Evolutionary conservation across 1,284 basidiomycete species (phyloP), one percentile per base, ranked within the genome.

Genomic region (Meira miltonrushii): DNA sequence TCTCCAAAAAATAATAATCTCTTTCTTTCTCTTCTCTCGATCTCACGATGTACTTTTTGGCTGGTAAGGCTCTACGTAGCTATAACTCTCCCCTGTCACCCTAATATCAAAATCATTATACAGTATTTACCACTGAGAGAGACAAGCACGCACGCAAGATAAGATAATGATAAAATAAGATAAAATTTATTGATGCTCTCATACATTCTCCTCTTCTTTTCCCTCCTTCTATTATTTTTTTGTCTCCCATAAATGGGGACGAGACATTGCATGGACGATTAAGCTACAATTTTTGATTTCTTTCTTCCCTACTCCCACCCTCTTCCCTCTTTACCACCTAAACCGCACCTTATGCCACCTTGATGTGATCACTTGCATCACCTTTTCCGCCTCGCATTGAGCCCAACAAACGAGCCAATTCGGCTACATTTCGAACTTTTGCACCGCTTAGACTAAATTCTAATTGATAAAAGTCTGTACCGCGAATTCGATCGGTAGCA

Each of bases 391-490:
- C 25, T 13, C 46, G 46, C 25, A 25, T 23, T 15, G 25, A n/a
- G 13, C 46, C 46, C 13, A 48, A 23, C 12, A 53, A 33, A 13
- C 28, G 17, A 15, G 50, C 37, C 37, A 53, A 41, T 41, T 53
- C 50, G 17, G 37, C 39, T 2, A 53, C 50, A 25, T 41, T 41
- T 28, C 50, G 50, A n/a, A 53, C 50, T 28, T 53, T 53, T n/a
- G 50, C 50, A 13, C 50, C 50, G 15, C 38, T 39, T 13, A 53
- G 37, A 15, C 38, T 39, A 53, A 53, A 53, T 39, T 53, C 39
- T 13, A 53, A 33, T 25, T 53, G 38, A 25, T 53, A 53, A 38
- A 53, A 53, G 28, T 53, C 50, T 13, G 38, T 39, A 25, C 46
- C 46, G 5, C 46, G 13, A 48, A 48, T 48, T 12, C 25, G 17